Conservation (phyloP, 2,329 filamentous ascomycete species). For the Fusarium redolens region DNA sequence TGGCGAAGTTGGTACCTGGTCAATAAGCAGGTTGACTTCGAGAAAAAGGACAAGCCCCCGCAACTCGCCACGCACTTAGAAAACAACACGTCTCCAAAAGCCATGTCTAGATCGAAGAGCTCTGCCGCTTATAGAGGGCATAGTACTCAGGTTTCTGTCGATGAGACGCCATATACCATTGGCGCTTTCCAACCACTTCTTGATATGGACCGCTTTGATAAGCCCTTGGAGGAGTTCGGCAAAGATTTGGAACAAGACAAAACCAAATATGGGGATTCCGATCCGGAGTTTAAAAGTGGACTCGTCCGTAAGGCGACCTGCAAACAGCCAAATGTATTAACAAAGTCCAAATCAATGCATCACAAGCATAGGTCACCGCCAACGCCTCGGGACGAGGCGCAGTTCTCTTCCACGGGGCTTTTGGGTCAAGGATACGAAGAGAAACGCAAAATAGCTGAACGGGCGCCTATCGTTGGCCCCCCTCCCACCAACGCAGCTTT, state of each 20-base stretch:
- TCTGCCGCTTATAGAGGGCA: constrained; percentile 42
- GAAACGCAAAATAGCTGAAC: constrained; percentile 53
- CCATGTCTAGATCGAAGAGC: constrained; percentile 54
- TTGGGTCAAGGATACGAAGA: constrained; percentile 61
- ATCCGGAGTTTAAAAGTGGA: constrained; percentile 25
- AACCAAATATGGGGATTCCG: constrained; percentile 4
- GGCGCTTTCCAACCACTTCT: constrained; percentile 76
- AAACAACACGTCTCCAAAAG: constrained; percentile 20
- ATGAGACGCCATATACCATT: constrained; percentile 69
- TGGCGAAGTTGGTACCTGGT: constrained; percentile 96
- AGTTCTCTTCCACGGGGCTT: constrained; percentile 64
- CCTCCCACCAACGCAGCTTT: constrained; percentile 55
- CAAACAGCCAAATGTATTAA: constrained; percentile 17
- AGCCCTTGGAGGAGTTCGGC: constrained; percentile 61
- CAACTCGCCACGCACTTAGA: constrained; percentile 3
- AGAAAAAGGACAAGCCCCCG: constrained; percentile 47
- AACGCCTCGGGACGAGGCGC: constrained; percentile 46
- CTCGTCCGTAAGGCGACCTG: constrained; percentile 28
- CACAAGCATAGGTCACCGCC: constrained; percentile 21
- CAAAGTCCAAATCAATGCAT: constrained; percentile 47
- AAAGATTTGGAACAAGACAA: constrained; percentile 52
- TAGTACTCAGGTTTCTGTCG: constrained; percentile 51
- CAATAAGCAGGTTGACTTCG: constrained; percentile 70
- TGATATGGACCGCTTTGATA: constrained; percentile 69
- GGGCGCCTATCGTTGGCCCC: constrained; percentile 47